These are phyloP conservation scores for Eimeria praecox DNA, from an alignment of 169 alveolate species.

Conservation along the genomic window DNA sequence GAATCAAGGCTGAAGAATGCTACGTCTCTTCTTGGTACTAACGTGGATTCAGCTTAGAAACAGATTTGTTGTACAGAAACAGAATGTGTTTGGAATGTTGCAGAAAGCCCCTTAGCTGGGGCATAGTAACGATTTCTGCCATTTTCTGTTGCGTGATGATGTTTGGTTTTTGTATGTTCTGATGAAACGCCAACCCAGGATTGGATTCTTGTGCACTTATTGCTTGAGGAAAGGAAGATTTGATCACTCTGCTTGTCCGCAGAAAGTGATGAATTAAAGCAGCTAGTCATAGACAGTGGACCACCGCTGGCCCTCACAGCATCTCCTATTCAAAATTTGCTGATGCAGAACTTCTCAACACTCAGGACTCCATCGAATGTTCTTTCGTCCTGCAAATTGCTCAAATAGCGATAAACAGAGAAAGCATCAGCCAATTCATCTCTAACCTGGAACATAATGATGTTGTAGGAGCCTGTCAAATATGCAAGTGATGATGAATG, in stretches of 20 bases:
- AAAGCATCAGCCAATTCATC: background rate
- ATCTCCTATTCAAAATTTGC: conserved; percentile 25
- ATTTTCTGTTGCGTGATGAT: no score
- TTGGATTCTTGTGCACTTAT: background rate
- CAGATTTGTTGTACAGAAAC: background rate
- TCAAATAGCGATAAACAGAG: background rate
- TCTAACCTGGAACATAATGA: conserved; percentile 69
- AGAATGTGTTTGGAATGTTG: background rate
- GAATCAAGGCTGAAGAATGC: background rate
- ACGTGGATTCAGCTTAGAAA: background rate
- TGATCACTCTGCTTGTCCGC: conserved; percentile 14
- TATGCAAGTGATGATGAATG: background rate
- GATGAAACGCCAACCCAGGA: background rate
- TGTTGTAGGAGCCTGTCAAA: conserved; percentile 61
- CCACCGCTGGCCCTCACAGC: background rate
- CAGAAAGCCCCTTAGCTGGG: background rate
- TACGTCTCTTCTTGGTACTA: no score
- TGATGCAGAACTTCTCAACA: conserved; percentile 64
- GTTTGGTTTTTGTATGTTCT: background rate
- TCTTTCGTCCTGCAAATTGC: conserved; percentile 27
- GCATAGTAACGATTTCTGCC: background rate
- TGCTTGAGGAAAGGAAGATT: background rate
- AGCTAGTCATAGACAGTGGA: background rate
- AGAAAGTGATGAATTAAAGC: background rate
- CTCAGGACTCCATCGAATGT: conserved; percentile 49